Evolutionary conservation across 164 flowering plant species (phyloP), one percentile per base, ranked within the genome.

Genomic region (Cinnamomum micranthum): DNA sequence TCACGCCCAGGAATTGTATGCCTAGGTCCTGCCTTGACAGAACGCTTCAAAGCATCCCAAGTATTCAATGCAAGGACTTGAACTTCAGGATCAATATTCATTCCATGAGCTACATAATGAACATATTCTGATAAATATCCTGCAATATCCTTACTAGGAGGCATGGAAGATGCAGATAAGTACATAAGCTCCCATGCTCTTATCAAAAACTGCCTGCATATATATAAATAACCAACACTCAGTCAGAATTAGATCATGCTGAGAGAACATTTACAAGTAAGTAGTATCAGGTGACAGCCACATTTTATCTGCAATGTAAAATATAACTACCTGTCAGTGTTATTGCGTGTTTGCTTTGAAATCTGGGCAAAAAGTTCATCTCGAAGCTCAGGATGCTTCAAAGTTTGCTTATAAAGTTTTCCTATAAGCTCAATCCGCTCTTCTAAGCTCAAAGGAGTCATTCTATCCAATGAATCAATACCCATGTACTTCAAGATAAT

Each of bases 101-200:
- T 77, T 50, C 86, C 88, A 77, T 94, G 88, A 74, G 97, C 97
- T 60, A 92, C 92, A 81, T 86, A 83, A 69, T 96, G 97, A 25
- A 96, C 87, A 79, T 96, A 94, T 80, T 96, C 98, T 4, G 96
- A 89, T 71, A 96, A 80, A 81, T 90, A 96, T 65, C 86, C 92
- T 66, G 91, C 94, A 82, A 96, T 88, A 65, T 96, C 99, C 82
- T 96, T 96, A 89, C 93, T 89, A 75, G 99, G 99, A 78, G 99
- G 98, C 97, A 94, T 96, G 71, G 90, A 91, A n/a, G 97, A 94
- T 60, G 98, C 93, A 81, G 97, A 92, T 62, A 96, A 77, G 76
- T 87, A 90, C 97, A 96, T 92, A 0, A 96, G 81, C 79, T 96
- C 98, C 99, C 99, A 96, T 58, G 97, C 97, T 82, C 84, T 94